Evolutionary conservation across 2,329 filamentous ascomycete genomes (phyloP).

Genomic region (Chaetomium sp.): DNA sequence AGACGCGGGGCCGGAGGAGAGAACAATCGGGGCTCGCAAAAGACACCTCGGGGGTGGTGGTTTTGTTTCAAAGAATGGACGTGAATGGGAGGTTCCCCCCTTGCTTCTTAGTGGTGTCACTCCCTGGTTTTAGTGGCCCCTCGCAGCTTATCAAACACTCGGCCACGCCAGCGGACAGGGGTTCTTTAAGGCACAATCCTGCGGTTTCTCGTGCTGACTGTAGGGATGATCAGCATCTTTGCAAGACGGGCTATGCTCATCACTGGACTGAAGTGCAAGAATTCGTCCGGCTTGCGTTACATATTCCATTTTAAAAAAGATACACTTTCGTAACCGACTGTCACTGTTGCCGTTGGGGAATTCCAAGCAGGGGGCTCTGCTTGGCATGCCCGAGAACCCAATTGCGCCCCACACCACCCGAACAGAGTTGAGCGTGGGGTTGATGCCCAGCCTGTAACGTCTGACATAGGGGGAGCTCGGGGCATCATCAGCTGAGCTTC

Average conservation of each 20-base stretch:
- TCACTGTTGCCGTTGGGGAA: no score
- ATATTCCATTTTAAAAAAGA: not conserved
- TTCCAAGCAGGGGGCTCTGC: not conserved
- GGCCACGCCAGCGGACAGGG: conserved; percentile 15
- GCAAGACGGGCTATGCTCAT: not conserved
- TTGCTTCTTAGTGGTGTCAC: not conserved
- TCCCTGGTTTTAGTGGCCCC: conserved; percentile 17
- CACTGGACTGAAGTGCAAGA: not conserved
- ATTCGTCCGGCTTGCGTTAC: not conserved
- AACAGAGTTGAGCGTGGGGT: conserved; percentile 1
- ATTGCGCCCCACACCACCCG: conserved; percentile 10
- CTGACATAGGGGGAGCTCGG: not conserved
- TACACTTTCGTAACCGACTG: not conserved
- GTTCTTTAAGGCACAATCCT: not conserved
- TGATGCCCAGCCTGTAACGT: conserved; percentile 12
- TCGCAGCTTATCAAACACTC: conserved; percentile 3
- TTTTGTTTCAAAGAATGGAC: conserved; percentile 7
- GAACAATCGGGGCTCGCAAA: not conserved
- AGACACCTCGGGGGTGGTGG: not conserved
- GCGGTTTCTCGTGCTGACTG: not conserved
- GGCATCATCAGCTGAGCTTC: not conserved
- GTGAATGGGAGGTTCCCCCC: not conserved
- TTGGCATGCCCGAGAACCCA: conserved; percentile 8
- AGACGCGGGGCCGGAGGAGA: not conserved
- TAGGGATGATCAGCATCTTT: not conserved